Evolutionary conservation across 257 asterid genomes (phyloP), one percentile per base, ranked within the genome.

Genomic region (Salvia splendens): DNA sequence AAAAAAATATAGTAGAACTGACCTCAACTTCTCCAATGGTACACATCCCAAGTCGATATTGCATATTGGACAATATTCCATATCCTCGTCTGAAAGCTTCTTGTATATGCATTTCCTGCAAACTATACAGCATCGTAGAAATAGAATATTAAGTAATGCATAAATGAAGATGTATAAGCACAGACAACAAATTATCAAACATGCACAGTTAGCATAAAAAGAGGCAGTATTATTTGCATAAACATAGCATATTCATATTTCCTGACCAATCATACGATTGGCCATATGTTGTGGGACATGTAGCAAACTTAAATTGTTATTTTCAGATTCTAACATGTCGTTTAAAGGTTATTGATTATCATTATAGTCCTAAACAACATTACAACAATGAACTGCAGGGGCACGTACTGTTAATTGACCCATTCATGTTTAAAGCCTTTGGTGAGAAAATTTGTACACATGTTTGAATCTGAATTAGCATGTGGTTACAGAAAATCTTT

Each of bases 1-100:
- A 69, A 48, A 54, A 54, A 67, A 28, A 50, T 63, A 16, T 3
- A 54, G 56, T 28, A 55, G 65, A 77, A 60, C 77, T 55, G 57
- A 86, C 95, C 85, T 89, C 72, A 89, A 69, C 77, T 82, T 89
- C 68, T 86, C 90, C 75, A 83, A 51, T 1, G 96, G 95, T 10
- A 58, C 73, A 67, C 84, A 79, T 48, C 95, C 92, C 77, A 89
- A 55, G 54, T 81, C 72, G 3, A 69, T 70, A 49, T 74, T 69
- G 77, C 96, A 89, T 35, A 71, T 58, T 35, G 90, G 96, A 47
- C 96, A 86, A n/a, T 61, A 65, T 6, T 73, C 77, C 73, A 67
- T 75, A 56, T 74, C 84, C 73, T 72, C 92, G 45, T 80, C 78
- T n/a, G 62, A 61, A 28, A 89, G 75, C 74, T 78, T 86, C 72